A percentile compares a stretch with the other conserved stretches of the same genome.
phyloP scores from a whole-genome alignment of 2,329 filamentous ascomycete genomes.

The Salinomyces thailandicus region DNA sequence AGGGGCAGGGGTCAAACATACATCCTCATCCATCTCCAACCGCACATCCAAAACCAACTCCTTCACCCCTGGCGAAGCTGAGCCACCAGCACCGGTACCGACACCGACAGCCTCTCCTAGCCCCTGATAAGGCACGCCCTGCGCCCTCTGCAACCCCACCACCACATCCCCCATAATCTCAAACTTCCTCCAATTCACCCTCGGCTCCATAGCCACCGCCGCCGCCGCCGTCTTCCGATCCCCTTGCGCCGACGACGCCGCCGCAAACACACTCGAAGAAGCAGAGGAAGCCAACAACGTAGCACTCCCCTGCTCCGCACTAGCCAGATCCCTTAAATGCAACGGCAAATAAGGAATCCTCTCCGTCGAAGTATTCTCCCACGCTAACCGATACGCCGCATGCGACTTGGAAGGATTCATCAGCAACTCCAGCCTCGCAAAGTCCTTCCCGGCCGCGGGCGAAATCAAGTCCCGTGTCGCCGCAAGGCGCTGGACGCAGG shows the following conservation, averaged over 20 bases:
- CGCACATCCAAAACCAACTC: slow-evolving; percentile 72
- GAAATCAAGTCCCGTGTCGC: slow-evolving; percentile 71
- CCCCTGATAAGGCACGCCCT: slow-evolving; percentile 70
- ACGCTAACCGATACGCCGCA: slow-evolving; percentile 90
- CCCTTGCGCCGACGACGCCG: too few relatives aligned
- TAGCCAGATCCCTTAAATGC: slow-evolving; percentile 79
- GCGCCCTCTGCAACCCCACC: slow-evolving; percentile 81
- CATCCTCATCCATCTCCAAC: slow-evolving; percentile 79
- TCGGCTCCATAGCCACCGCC: too few relatives aligned
- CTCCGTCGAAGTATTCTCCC: slow-evolving; percentile 86
- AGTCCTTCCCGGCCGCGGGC: slow-evolving; percentile 64
- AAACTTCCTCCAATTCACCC: slow-evolving; percentile 97
- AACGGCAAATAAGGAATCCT: slow-evolving; percentile 90
- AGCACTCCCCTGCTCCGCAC: slow-evolving; percentile 81
- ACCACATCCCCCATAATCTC: slow-evolving; percentile 91
- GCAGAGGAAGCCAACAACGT: slow-evolving; percentile 54
- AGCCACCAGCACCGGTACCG: too few relatives aligned
- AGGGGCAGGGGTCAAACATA: slow-evolving; percentile 41
- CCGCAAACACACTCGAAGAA: too few relatives aligned
- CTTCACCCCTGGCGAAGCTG: too few relatives aligned
- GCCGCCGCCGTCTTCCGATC: too few relatives aligned
- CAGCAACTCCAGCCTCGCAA: slow-evolving; percentile 75
- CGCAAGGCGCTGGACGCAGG: slow-evolving; percentile 69
- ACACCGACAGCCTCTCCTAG: slow-evolving; percentile 45
- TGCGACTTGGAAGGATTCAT: slow-evolving; percentile 91